Base-by-base conservation (phyloP, 1,284 basidiomycete genomes). In the Grifola frondosa region DNA sequence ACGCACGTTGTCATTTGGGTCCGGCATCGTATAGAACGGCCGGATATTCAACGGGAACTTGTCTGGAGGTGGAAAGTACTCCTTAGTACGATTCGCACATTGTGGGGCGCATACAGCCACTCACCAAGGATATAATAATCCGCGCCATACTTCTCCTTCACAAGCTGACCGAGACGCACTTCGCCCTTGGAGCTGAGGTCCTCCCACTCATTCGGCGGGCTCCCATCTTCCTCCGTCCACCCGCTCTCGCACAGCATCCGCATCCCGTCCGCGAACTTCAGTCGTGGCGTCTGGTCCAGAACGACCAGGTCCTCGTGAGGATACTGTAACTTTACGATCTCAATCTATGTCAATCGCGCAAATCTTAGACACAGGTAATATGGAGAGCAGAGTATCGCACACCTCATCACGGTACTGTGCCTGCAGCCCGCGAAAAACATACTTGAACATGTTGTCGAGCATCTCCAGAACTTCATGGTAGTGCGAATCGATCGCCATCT, bases 11-110 rank as follows among this genome's bases (percentile, higher is more conserved):
- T 82, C 67, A 37, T 65, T 54, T 3, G 77, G 69, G 62, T 81
- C 79, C 17, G 77, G 78, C 80, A 83, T 83, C 25, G 80, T 84
- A 69, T 87, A 87, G 67, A 87, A 87, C 21, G 83, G 82, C 50
- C 83, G 70, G 33, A 79, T 72, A n/a, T 71, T 71, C 5, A 73
- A 49, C 9, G 80, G 80, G 73, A 84, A 84, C 61, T 82, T 81
- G 69, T 84, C 80, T 53, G 29, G n/a, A n/a, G n/a, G n/a, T 19
- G 19, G 9, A 25, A 11, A 29, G 29, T 17, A 5, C 5, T 17
- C 12, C 20, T 30, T 15, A 40, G 26, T 40, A 16, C 26, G 20
- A n/a, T 6, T 26, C 15, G 13, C 29, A 13, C 16, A 30, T 13
- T 28, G 32, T 26, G 9, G 32, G n/a, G 26, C 5, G 11, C 17